Base-by-base conservation (phyloP, 306 rosid genomes). In the Pyrus betulifolia region DNA sequence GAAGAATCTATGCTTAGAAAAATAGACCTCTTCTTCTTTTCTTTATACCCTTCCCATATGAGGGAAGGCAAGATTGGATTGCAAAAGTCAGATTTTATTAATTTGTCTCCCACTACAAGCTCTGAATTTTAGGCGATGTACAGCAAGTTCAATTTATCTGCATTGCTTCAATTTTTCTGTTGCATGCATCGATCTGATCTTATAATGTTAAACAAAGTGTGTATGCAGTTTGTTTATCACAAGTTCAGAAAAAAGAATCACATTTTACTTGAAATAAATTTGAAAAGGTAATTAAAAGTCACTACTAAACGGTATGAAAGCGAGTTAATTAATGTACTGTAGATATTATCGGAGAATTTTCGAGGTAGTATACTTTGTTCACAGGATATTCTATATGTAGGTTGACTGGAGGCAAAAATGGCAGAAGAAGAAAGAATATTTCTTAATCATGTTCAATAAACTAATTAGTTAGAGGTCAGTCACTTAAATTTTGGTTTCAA, bases 1-100 rank as follows among this genome's bases (percentile, higher is more conserved):
- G 86, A 87, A 84, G 92, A 91, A 86, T 90, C 90, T 65, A 69
- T 66, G 38, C 76, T 84, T 82, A 44, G 78, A 91, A 85, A 82
- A 77, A 76, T 65, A 27, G 72, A 87, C 82, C 78, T 85, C 78
- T 86, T 67, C 63, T 60, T 76, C 60, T 67, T 62, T 44, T 82
- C 81, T 74, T 61, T 61, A n/a, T 59, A 10, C 17, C 21, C 8
- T 14, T 30, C 67, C 14, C 76, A 76, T 70, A 78, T 5, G 83
- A 72, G 87, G 76, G 71, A 18, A 76, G 78, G 71, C 21, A 51
- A 51, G 55, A 51, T 51, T 70, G 71, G 80, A 81, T 44, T 74
- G 71, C 68, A 51, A 79, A 78, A 74, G 82, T 76, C 66, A 44
- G 40, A 61, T 76, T 65, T 63, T 71, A 31, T 51, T 49, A 23